Conservation (phyloP, 495 filamentous ascomycete species). For the Penicillium subrubescens region DNA sequence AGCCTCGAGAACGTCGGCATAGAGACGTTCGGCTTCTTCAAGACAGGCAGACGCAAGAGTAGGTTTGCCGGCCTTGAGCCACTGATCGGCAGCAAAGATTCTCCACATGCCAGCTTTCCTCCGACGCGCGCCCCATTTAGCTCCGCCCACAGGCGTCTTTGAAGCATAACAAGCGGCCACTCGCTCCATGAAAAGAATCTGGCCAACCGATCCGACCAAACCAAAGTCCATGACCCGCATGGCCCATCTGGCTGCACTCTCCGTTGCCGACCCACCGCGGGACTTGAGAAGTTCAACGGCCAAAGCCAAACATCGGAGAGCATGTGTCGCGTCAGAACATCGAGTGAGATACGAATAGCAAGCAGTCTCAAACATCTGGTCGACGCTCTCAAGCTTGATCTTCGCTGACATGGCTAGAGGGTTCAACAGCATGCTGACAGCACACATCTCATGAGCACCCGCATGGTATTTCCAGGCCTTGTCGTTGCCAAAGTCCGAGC, state of each 20-base stretch:
- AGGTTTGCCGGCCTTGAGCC: conserved; percentile 71
- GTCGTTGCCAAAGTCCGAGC: conserved; percentile 86
- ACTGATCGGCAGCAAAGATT: conserved; percentile 77
- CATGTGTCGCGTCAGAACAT: conserved; percentile 71
- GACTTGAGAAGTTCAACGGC: conserved; percentile 79
- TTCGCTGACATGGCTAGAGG: conserved; percentile 70
- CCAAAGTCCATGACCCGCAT: conserved; percentile 75
- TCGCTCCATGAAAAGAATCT: conserved; percentile 80
- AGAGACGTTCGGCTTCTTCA: conserved; percentile 68
- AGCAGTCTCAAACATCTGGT: conserved; percentile 83
- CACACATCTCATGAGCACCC: conserved; percentile 89
- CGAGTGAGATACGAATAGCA: conserved; percentile 90
- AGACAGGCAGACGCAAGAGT: conserved; percentile 71
- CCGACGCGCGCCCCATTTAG: conserved; percentile 67
- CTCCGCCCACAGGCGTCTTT: conserved; percentile 62
- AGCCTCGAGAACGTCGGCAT: conserved; percentile 59
- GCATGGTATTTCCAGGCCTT: conserved; percentile 97
- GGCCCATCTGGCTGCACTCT: conserved; percentile 87
- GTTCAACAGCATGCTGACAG: conserved; percentile 75
- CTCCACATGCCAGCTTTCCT: conserved; percentile 92
- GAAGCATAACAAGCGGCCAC: conserved; percentile 81
- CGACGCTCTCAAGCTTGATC: conserved; percentile 73
- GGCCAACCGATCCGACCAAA: conserved; percentile 70
- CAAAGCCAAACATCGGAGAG: conserved; percentile 74
- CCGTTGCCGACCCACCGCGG: conserved; percentile 74